phyloP scores from a whole-genome alignment of 257 asterid genomes.

The Solanum lycopersicoides region DNA sequence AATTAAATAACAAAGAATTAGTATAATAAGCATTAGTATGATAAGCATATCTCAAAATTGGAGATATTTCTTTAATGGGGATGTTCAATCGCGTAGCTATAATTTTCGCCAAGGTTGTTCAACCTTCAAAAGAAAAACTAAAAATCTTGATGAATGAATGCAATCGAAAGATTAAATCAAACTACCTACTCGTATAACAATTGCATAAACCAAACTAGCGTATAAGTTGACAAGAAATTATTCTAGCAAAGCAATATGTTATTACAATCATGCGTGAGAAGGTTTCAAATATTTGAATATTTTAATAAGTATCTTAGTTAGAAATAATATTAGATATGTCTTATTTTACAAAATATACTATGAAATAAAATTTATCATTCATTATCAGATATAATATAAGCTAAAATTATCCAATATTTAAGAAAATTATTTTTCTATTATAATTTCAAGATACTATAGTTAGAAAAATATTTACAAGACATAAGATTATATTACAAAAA shows the following conservation, averaged over 20 bases:
- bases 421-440: neutral
- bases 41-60: neutral
- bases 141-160: neutral
- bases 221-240: neutral
- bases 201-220: neutral
- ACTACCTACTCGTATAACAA: neutral
- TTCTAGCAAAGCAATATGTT: neutral
- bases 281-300: neutral
- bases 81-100: neutral
- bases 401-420: too few relatives aligned
- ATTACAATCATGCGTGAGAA: neutral
- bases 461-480: neutral
- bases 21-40: too few relatives aligned
- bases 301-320: neutral
- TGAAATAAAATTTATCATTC: neutral
- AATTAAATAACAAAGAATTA: neutral
- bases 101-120: neutral
- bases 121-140: neutral
- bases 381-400: neutral
- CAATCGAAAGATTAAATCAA: neutral
- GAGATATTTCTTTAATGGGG: neutral
- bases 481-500: too few relatives aligned
- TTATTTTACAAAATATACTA: neutral
- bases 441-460: neutral
- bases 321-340: neutral